phyloP scores from a whole-genome alignment of 305 asterid species.

The Plantago coronopus region DNA sequence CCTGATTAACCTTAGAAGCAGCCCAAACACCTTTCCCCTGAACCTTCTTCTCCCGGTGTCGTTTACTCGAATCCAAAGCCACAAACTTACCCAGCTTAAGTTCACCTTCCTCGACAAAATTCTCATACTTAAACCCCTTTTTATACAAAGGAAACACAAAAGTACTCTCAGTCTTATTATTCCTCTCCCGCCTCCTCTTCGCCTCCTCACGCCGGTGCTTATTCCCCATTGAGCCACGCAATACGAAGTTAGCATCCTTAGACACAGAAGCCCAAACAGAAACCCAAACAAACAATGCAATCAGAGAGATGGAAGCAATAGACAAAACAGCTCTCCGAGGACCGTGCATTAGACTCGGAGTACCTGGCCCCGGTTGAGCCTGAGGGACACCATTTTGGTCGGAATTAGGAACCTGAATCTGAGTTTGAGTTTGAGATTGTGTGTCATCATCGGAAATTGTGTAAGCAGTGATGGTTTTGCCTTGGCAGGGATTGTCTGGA shows the following conservation, averaged over 20 bases:
- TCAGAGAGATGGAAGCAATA: slow-evolving; percentile 34
- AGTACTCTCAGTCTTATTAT: slow-evolving; percentile 32
- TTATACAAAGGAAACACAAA: slow-evolving; percentile 55
- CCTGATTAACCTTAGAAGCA: slow-evolving; percentile 37
- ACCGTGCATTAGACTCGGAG: slow-evolving; percentile 13
- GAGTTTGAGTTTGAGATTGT: slow-evolving; percentile 16
- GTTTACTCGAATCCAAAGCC: slow-evolving; percentile 13
- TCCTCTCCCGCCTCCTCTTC: slow-evolving; percentile 7
- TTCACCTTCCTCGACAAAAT: slow-evolving; percentile 33
- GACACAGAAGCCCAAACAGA: slow-evolving; percentile 29
- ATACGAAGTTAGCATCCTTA: slow-evolving; percentile 30
- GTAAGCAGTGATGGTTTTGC: slow-evolving; percentile 70
- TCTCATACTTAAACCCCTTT: slow-evolving; percentile 28
- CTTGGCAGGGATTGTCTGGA: slow-evolving; percentile 53
- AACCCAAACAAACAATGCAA: slow-evolving; percentile 45
- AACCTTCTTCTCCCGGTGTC: slow-evolving; percentile 14
- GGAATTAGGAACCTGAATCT: not conserved
- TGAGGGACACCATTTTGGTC: slow-evolving; percentile 9
- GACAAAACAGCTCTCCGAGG: slow-evolving; percentile 31
- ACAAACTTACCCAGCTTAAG: slow-evolving; percentile 49
- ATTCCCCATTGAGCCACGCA: slow-evolving; percentile 30
- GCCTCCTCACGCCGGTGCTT: slow-evolving; percentile 17
- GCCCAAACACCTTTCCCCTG: slow-evolving; percentile 22
- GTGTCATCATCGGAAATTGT: slow-evolving; percentile 43
- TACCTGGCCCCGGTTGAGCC: slow-evolving; percentile 17